Evolutionary conservation across 495 filamentous ascomycete species (phyloP).

Genomic region (Penicillium psychrofluorescens): DNA sequence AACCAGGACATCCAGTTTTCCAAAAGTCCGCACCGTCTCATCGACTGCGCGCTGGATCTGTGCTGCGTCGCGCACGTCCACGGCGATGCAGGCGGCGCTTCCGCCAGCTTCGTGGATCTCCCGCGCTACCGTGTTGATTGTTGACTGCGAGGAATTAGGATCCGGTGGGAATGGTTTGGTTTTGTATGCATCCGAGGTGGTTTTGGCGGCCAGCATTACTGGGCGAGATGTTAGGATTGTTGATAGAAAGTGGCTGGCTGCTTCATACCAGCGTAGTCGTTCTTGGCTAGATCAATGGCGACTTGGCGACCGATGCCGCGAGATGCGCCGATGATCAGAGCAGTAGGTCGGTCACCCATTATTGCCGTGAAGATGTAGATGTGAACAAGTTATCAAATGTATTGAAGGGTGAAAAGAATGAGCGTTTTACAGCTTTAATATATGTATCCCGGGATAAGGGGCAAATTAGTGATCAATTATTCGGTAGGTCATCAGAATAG

Average conservation of each 20-base stretch:
- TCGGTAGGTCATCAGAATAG: no score
- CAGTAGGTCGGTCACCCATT: slow-evolving; percentile 37
- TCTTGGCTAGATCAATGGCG: slow-evolving; percentile 64
- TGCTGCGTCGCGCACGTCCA: slow-evolving; percentile 59
- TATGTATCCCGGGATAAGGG: no score
- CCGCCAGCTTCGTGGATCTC: slow-evolving; percentile 67
- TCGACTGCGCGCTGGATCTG: slow-evolving; percentile 58
- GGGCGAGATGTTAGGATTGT: neutral
- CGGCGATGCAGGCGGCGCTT: slow-evolving; percentile 56
- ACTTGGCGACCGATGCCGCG: slow-evolving; percentile 75
- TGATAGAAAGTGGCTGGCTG: neutral
- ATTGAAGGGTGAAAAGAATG: neutral
- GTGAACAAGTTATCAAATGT: neutral
- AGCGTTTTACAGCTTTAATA: neutral
- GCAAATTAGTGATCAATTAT: no score
- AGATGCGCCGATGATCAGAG: slow-evolving; percentile 66
- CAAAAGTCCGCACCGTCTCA: slow-evolving; percentile 53
- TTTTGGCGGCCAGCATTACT: slow-evolving; percentile 83
- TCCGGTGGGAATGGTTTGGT: slow-evolving; percentile 64
- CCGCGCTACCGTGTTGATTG: slow-evolving; percentile 74
- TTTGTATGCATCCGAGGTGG: slow-evolving; percentile 54
- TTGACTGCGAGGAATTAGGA: slow-evolving; percentile 72
- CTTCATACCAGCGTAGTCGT: slow-evolving; percentile 57
- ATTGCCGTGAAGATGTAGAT: neutral
- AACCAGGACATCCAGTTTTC: slow-evolving; percentile 62